Conservation (phyloP, 2,329 filamentous ascomycete genomes). For the Colletotrichum acutatum region DNA sequence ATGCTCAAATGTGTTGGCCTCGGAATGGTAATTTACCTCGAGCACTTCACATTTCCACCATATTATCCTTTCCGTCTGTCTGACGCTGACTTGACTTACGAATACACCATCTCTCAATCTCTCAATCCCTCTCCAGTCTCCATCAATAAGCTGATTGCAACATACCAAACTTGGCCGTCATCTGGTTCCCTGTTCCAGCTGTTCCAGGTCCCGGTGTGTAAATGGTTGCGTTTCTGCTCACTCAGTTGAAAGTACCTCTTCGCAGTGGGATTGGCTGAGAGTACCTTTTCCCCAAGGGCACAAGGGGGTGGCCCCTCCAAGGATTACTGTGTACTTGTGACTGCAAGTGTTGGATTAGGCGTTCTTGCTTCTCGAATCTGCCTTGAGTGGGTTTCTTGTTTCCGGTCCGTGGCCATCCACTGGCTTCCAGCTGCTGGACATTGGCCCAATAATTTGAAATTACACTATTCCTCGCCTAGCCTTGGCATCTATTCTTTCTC, state of each 20-base stretch:
- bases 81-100: neutral
- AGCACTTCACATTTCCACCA: neutral
- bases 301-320: neutral
- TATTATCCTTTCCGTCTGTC: neutral
- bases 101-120: neutral
- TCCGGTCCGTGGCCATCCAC: conserved; percentile 19
- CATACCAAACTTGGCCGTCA: neutral
- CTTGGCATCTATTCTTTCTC: conserved; percentile 19
- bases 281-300: neutral
- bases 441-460: conserved; percentile 33
- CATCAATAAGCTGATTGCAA: neutral
- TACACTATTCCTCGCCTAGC: conserved; percentile 25
- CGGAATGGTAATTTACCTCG: neutral
- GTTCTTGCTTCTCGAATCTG: conserved; percentile 30
- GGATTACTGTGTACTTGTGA: conserved; percentile 4
- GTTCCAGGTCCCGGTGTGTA: neutral
- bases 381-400: conserved; percentile 28
- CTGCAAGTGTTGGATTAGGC: conserved; percentile 14
- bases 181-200: conserved; percentile 4
- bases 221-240: conserved; percentile 1
- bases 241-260: neutral
- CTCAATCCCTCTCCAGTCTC: neutral
- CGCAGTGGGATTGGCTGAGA: neutral
- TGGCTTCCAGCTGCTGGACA: conserved; percentile 1
- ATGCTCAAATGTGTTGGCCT: neutral